phyloP scores from a whole-genome alignment of 768 basidiomycete species.

The Postia placenta region DNA sequence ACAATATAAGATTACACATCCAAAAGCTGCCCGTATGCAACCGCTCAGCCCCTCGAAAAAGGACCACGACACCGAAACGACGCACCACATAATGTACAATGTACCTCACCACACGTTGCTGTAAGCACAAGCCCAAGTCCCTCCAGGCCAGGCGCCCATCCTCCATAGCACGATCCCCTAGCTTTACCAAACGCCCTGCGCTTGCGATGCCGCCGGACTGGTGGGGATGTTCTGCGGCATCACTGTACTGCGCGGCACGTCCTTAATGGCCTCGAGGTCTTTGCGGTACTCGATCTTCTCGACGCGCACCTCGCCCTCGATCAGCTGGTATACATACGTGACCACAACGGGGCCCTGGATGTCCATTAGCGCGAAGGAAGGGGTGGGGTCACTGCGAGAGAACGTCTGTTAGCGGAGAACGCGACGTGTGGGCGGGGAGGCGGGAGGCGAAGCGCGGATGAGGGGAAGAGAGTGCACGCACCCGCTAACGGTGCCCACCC shows the following conservation, averaged over 20 bases:
- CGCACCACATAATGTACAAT: no score
- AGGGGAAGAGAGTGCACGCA: constrained; percentile 18
- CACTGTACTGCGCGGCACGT: constrained; percentile 35
- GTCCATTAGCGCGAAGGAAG: constrained; percentile 96
- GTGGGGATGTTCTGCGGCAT: constrained; percentile 50
- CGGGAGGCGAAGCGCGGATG: neutral
- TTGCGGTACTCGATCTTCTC: constrained; percentile 86
- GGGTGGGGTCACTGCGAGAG: constrained; percentile 66
- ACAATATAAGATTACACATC: no score
- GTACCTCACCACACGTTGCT: no score
- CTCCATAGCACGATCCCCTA: no score
- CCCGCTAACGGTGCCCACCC: constrained; percentile 74
- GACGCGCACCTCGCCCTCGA: constrained; percentile 90
- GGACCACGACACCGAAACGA: no score
- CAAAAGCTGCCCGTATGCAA: no score
- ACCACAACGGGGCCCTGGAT: constrained; percentile 96
- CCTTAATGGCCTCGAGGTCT: constrained; percentile 39
- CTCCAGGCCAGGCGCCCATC: no score
- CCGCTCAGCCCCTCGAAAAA: no score
- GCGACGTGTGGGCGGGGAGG: neutral
- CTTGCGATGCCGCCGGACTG: constrained; percentile 24
- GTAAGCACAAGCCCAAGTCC: no score
- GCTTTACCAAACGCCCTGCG: constrained; percentile 29
- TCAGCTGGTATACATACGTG: constrained; percentile 94
- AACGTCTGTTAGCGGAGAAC: neutral